These are phyloP conservation scores for Silene noctiflora DNA, from an alignment of 179 eudicot species.

Conservation along the genomic window DNA sequence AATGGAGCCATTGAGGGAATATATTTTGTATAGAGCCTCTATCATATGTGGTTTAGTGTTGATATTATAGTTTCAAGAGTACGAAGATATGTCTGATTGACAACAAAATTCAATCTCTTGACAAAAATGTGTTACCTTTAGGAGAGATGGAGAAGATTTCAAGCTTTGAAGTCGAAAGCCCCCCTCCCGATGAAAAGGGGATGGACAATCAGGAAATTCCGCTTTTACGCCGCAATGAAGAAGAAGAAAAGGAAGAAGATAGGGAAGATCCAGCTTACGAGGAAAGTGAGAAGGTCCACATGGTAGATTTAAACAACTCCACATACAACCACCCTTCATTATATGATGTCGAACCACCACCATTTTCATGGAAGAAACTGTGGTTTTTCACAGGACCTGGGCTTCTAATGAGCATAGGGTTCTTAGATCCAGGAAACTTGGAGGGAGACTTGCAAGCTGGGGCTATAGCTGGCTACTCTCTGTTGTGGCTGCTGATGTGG, in stretches of 20 bases:
- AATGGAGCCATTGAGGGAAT: neutral
- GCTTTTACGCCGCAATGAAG: neutral
- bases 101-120: neutral
- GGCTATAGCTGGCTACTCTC: constrained; percentile 78
- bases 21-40: neutral
- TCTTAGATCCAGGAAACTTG: constrained; percentile 83
- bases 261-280: constrained; percentile 41
- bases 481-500: constrained; percentile 85
- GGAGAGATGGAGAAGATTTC: constrained; percentile 20
- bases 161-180: constrained; percentile 17
- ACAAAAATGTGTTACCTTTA: neutral
- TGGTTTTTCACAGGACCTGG: constrained; percentile 95
- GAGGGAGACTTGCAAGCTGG: constrained; percentile 91
- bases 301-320: constrained; percentile 27
- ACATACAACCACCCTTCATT: constrained; percentile 8
- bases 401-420: constrained; percentile 81
- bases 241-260: constrained; percentile 3
- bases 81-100: neutral
- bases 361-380: constrained; percentile 81
- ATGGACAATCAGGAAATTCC: constrained; percentile 14
- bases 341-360: constrained; percentile 37
- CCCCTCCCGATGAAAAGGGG: constrained; percentile 15
- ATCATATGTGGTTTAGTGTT: neutral
- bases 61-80: neutral
- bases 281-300: constrained; percentile 54